These are phyloP conservation scores for Candida loeiensis DNA, from an alignment of 805 yeast species.

Conservation along the genomic window DNA sequence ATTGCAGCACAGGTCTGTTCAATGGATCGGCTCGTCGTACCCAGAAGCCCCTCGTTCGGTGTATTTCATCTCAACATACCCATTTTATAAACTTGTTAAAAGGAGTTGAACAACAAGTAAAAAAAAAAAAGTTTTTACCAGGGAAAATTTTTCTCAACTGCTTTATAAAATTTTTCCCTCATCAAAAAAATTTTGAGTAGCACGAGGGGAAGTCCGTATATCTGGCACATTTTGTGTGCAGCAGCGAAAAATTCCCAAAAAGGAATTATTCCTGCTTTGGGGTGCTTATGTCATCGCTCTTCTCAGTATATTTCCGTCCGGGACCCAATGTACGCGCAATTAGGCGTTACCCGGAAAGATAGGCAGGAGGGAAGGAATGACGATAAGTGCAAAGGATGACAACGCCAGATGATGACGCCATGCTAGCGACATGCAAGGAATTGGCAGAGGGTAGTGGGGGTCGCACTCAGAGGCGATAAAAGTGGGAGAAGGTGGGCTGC, in stretches of 20 bases:
- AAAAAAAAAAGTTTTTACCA: conserved; percentile 13
- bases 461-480: too few relatives aligned
- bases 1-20: neutral
- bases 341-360: conserved; percentile 1
- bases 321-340: neutral
- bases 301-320: neutral
- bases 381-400: too few relatives aligned
- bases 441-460: too few relatives aligned
- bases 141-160: conserved; percentile 4
- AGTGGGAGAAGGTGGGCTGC: too few relatives aligned
- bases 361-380: neutral
- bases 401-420: too few relatives aligned
- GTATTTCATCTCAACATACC: conserved; percentile 6
- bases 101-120: conserved; percentile 7
- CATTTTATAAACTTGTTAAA: conserved; percentile 8
- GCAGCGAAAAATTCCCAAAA: neutral
- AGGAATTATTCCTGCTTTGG: neutral
- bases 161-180: conserved; percentile 8
- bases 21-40: neutral
- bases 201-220: conserved; percentile 11
- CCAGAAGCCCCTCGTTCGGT: neutral
- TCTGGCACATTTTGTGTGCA: neutral
- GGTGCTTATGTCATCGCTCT: conserved; percentile 1
- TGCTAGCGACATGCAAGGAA: too few relatives aligned
- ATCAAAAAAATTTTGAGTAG: neutral